Evolutionary conservation across 164 flowering plant genomes (phyloP).

Genomic region (Cinnamomum chago): DNA sequence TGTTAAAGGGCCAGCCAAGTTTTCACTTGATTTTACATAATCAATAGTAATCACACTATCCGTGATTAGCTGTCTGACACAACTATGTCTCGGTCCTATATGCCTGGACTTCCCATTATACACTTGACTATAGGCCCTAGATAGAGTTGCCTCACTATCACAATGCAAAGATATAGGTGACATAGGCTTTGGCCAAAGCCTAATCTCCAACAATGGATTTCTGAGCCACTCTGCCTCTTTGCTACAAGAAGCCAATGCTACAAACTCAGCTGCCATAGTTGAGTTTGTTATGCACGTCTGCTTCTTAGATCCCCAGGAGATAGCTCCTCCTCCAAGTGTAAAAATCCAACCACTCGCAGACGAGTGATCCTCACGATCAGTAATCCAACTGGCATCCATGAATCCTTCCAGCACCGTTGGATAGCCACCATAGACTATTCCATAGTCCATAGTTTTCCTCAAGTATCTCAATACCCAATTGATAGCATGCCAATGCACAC

Average conservation of each 20-base stretch:
- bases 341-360: neutral
- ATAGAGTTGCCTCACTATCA: neutral
- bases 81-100: neutral
- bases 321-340: neutral
- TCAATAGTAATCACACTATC: no score
- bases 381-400: neutral
- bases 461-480: neutral
- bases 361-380: neutral
- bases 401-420: neutral
- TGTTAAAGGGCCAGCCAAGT: no score
- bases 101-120: neutral
- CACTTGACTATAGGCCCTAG: neutral
- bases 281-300: no score
- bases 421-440: neutral
- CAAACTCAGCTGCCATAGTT: no score
- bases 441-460: neutral
- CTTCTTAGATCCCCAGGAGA: no score
- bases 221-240: neutral
- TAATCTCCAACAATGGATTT: neutral
- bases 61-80: neutral
- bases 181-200: neutral
- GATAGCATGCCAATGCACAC: neutral
- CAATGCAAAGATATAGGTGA: neutral
- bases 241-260: neutral
- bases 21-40: no score